Evolutionary conservation across 2,329 filamentous ascomycete genomes (phyloP).

Genomic region (Claviceps fusiformis): DNA sequence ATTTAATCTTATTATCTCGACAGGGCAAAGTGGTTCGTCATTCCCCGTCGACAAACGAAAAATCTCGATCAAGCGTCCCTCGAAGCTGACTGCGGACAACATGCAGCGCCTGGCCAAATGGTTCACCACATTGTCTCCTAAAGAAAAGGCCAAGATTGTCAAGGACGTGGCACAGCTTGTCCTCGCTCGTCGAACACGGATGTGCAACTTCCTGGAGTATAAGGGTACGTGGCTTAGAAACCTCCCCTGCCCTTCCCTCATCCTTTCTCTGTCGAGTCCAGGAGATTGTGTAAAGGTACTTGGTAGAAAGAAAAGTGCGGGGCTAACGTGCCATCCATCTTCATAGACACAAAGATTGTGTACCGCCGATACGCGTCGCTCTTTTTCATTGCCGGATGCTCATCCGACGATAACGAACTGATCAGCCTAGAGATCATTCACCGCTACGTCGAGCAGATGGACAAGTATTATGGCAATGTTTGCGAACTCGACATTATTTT

Average conservation of each 20-base stretch:
- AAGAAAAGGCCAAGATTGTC: slow-evolving; percentile 99
- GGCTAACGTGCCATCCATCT: not conserved
- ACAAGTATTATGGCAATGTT: slow-evolving; percentile 99
- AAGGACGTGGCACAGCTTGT: slow-evolving; percentile 98
- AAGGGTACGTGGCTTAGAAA: slow-evolving; percentile 51
- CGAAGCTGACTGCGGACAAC: slow-evolving; percentile 3
- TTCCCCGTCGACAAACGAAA: slow-evolving; percentile 4
- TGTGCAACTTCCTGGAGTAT: slow-evolving; percentile 99
- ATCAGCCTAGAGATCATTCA: slow-evolving; percentile 98
- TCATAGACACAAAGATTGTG: slow-evolving; percentile 86
- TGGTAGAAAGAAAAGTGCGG: accelerated
- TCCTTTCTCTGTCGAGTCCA: not conserved
- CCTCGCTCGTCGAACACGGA: slow-evolving; percentile 85
- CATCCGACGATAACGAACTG: slow-evolving; percentile 94
- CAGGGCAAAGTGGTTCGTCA: slow-evolving; percentile 94
- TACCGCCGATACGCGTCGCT: slow-evolving; percentile 97
- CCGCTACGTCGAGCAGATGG: slow-evolving; percentile 99
- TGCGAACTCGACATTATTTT: slow-evolving; percentile 99
- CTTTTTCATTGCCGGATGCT: slow-evolving; percentile 97
- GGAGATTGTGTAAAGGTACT: not conserved
- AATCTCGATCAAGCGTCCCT: not conserved
- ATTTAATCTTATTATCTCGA: slow-evolving; percentile 90
- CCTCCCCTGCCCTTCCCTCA: not conserved
- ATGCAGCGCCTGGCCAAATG: slow-evolving; percentile 89
- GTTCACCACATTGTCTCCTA: slow-evolving; percentile 96